phyloP scores from a whole-genome alignment of 768 basidiomycete genomes.

The Hygrophorus russula region DNA sequence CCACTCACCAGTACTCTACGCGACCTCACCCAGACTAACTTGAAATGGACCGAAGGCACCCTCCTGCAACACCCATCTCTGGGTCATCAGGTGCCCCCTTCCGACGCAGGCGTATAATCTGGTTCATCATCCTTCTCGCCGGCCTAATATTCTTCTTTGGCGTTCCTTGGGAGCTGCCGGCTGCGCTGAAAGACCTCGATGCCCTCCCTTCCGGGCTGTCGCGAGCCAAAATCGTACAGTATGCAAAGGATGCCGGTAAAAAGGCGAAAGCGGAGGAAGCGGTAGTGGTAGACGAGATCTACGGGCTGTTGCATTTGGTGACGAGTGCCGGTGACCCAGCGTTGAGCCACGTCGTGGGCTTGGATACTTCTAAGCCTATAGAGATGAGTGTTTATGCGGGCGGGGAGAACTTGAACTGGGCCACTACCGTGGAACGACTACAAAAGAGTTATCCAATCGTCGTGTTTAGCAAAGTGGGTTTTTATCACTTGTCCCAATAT shows the following conservation, averaged over 20 bases:
- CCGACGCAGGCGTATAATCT: conserved; percentile 37
- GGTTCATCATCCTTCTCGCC: conserved; percentile 25
- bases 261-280: conserved; percentile 10
- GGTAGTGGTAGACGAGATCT: conserved; percentile 44
- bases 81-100: conserved; percentile 12
- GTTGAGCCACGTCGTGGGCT: conserved; percentile 24
- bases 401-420: conserved; percentile 33
- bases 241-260: conserved; percentile 17
- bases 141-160: conserved; percentile 29
- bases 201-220: conserved; percentile 16
- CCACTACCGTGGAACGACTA: conserved; percentile 27
- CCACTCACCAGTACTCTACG: too few species aligned
- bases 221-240: conserved; percentile 27
- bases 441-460: conserved; percentile 49
- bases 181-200: conserved; percentile 20
- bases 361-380: conserved; percentile 39
- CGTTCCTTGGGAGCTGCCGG: conserved; percentile 30
- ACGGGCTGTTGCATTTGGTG: conserved; percentile 59
- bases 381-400: conserved; percentile 44
- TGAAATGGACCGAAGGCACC: too few species aligned
- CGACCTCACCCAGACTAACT: too few species aligned
- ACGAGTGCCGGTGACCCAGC: conserved; percentile 33
- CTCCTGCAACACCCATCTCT: neutral
- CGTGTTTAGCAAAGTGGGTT: conserved; percentile 70
- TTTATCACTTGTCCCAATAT: neutral